Conservation (phyloP, 2,329 filamentous ascomycete genomes). For the Trichoderma asperellum region DNA sequence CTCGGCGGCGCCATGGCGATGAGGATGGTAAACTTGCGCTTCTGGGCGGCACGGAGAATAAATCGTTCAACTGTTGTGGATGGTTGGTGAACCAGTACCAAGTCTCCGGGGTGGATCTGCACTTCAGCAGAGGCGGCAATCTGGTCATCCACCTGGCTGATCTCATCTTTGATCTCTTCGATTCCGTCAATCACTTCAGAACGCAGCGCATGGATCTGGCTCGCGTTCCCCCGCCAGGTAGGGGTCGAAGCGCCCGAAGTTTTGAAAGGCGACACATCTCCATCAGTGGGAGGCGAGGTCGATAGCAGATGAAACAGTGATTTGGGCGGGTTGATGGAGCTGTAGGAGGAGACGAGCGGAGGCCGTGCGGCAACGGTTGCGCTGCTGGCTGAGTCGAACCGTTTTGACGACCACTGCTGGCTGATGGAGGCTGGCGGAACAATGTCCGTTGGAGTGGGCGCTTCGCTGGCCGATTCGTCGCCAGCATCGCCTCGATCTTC, state of each 20-base stretch:
- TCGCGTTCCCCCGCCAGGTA: slow-evolving; percentile 44
- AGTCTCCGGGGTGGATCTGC: slow-evolving; percentile 91
- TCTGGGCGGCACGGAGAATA: slow-evolving; percentile 81
- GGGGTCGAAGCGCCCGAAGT: slow-evolving; percentile 57
- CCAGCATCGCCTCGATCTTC: slow-evolving; percentile 71
- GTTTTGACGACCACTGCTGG: slow-evolving; percentile 41
- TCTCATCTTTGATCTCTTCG: slow-evolving; percentile 92
- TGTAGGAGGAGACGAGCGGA: slow-evolving; percentile 63
- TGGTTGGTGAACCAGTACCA: slow-evolving; percentile 86
- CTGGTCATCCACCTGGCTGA: slow-evolving; percentile 89
- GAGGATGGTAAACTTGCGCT: slow-evolving; percentile 89
- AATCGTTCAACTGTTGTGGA: slow-evolving; percentile 89
- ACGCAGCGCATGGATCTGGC: slow-evolving; percentile 70
- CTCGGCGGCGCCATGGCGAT: slow-evolving; percentile 68
- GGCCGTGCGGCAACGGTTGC: slow-evolving; percentile 52
- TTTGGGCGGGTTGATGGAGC: slow-evolving; percentile 68
- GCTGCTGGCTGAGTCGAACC: slow-evolving; percentile 31
- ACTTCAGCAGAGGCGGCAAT: slow-evolving; percentile 87
- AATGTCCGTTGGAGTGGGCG: slow-evolving; percentile 48
- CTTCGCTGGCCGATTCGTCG: slow-evolving; percentile 63
- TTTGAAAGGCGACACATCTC: slow-evolving; percentile 51
- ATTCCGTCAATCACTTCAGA: slow-evolving; percentile 94
- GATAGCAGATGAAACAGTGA: slow-evolving; percentile 90
- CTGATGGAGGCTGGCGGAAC: slow-evolving; percentile 36
- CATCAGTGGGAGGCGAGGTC: slow-evolving; percentile 60